A percentile compares a stretch with the other conserved stretches of the same genome.
Evolutionary conservation across 345 rosid genomes (phyloP).

Genomic region (Lepidium didymum): DNA sequence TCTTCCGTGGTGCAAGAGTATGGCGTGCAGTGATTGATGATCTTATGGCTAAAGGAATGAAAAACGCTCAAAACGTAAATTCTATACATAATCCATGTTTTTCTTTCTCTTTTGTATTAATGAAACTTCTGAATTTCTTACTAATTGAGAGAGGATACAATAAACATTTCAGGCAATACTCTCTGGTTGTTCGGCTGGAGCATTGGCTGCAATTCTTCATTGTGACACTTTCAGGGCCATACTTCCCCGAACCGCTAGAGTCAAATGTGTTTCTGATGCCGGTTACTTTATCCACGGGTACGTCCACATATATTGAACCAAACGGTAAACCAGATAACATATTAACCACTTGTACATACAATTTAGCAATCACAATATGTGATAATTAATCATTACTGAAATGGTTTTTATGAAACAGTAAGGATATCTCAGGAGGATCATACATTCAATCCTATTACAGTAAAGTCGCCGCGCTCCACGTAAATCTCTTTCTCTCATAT

Average conservation of each 20-base stretch:
- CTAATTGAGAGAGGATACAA: not conserved
- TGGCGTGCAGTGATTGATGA: conserved; percentile 71
- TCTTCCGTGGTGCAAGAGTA: conserved; percentile 77
- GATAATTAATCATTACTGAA: not conserved
- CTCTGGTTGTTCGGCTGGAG: conserved; percentile 97
- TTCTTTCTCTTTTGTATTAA: not conserved
- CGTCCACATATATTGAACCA: not conserved
- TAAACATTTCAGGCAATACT: conserved; percentile 60
- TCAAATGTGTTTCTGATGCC: conserved; percentile 90
- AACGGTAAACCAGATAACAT: no score
- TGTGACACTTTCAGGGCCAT: conserved; percentile 71
- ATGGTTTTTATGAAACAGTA: conserved; percentile 35
- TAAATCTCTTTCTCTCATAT: conserved; percentile 1
- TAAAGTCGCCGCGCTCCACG: conserved; percentile 71
- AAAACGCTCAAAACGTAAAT: conserved; percentile 65
- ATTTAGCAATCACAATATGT: not conserved
- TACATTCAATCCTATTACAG: conserved; percentile 52
- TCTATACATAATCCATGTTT: not conserved
- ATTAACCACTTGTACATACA: not conserved
- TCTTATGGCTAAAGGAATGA: conserved; percentile 75
- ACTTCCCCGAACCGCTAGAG: conserved; percentile 57
- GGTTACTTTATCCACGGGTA: conserved; percentile 87
- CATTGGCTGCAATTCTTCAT: conserved; percentile 76
- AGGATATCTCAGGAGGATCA: conserved; percentile 62
- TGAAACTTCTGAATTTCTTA: not conserved